phyloP scores from a whole-genome alignment of 2,329 filamentous ascomycete genomes.

The Phoma sp. region DNA sequence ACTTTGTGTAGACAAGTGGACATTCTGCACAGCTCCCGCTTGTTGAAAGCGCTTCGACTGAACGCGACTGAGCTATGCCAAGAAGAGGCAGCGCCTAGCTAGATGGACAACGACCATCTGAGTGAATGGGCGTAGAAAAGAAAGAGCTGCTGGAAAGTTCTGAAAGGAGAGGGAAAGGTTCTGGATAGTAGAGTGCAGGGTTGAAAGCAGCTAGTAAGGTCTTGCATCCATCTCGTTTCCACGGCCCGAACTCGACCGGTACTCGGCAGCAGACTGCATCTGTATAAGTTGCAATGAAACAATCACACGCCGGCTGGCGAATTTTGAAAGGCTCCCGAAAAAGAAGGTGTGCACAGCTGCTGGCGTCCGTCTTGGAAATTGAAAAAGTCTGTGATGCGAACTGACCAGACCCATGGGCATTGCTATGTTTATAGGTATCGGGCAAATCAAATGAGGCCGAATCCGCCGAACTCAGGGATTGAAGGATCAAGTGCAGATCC shows the following conservation, averaged over 20 bases:
- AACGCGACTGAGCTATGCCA: background rate
- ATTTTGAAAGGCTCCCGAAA: background rate
- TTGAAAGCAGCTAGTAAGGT: background rate
- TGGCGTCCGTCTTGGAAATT: background rate
- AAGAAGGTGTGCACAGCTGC: background rate
- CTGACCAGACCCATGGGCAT: background rate
- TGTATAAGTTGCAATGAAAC: constrained; percentile 5
- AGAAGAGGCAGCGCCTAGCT: background rate
- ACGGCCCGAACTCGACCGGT: background rate
- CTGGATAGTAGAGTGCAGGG: no score
- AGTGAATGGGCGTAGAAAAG: background rate
- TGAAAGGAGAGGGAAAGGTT: background rate
- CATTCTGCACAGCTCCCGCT: background rate
- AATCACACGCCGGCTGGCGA: background rate
- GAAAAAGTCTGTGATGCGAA: background rate
- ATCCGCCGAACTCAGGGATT: constrained; percentile 10
- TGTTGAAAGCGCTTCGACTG: constrained; percentile 3
- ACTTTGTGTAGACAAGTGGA: background rate
- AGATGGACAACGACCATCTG: background rate
- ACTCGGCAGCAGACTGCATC: background rate
- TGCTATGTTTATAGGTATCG: background rate
- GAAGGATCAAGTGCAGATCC: background rate
- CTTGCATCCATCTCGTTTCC: background rate
- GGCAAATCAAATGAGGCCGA: constrained; percentile 9
- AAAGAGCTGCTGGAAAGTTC: background rate